Conservation (phyloP, 139 green algal genomes). For the Monoraphidium neglectum region DNA sequence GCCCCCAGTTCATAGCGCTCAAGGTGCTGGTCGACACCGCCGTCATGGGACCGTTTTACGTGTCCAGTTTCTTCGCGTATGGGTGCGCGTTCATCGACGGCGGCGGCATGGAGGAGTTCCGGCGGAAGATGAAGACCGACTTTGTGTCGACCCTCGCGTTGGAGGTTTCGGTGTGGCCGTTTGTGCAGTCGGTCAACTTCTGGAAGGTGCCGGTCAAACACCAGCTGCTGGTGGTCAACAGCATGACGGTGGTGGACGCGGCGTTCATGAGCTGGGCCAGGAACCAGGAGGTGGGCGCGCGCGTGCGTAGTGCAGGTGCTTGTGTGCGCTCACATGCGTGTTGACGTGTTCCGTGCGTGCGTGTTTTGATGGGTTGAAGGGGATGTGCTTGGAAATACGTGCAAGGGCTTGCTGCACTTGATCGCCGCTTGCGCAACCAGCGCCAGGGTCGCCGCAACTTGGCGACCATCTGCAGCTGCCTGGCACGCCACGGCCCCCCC, state of each 20-base stretch:
- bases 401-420: too few species aligned
- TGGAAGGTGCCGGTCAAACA: constrained; percentile 45
- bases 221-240: constrained; percentile 68
- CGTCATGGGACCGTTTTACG: constrained; percentile 46
- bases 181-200: constrained; percentile 48
- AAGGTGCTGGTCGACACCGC: constrained; percentile 40
- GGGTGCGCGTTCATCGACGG: constrained; percentile 40
- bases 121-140: constrained; percentile 35
- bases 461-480: too few species aligned
- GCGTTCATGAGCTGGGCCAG: constrained; percentile 53
- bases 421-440: too few species aligned
- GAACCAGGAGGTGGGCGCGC: constrained; percentile 41
- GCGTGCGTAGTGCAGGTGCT: too few species aligned
- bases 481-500: too few species aligned
- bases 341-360: too few species aligned
- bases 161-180: constrained; percentile 48
- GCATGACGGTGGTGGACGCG: constrained; percentile 51
- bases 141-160: constrained; percentile 47
- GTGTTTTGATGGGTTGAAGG: too few species aligned
- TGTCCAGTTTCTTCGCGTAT: constrained; percentile 43
- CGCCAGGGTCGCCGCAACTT: too few species aligned
- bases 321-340: too few species aligned
- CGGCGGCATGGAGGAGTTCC: constrained; percentile 30
- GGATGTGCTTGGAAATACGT: too few species aligned
- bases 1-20: constrained; percentile 17